These are phyloP conservation scores for Rhododendron ferrugineum DNA, from an alignment of 148 eudicot species.

Conservation along the genomic window DNA sequence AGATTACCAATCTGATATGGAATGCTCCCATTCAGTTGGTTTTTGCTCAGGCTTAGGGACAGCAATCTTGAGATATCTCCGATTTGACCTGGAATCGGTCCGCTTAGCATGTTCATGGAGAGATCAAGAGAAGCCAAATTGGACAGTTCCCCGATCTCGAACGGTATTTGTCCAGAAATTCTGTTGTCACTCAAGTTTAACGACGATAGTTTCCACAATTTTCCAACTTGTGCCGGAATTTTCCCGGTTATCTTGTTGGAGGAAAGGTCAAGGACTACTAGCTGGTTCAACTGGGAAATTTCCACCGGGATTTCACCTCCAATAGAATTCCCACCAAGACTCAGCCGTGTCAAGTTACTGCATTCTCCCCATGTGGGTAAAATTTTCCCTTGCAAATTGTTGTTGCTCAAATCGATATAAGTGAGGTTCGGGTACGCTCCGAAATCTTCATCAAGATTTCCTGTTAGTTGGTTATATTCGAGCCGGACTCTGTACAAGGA, in stretches of 20 bases:
- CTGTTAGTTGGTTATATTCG: neutral
- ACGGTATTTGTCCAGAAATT: slow-evolving; percentile 15
- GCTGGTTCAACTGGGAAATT: neutral
- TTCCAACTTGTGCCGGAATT: neutral
- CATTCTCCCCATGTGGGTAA: neutral
- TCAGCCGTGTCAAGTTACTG: neutral
- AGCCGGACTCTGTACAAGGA: slow-evolving; percentile 10
- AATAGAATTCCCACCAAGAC: neutral
- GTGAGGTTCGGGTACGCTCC: slow-evolving; percentile 5
- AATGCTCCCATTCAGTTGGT: slow-evolving; percentile 11
- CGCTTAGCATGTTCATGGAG: slow-evolving; percentile 17
- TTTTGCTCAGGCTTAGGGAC: slow-evolving; percentile 23
- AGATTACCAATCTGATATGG: slow-evolving; percentile 21
- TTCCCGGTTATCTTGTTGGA: neutral
- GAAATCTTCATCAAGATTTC: neutral
- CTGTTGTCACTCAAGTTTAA: slow-evolving; percentile 16
- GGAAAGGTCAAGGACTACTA: slow-evolving; percentile 1
- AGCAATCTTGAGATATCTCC: slow-evolving; percentile 7
- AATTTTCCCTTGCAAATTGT: neutral
- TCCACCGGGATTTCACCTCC: slow-evolving; percentile 3
- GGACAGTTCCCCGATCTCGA: neutral
- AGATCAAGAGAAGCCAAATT: slow-evolving; percentile 13
- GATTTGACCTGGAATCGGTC: slow-evolving; percentile 18
- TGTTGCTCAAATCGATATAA: neutral
- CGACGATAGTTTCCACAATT: neutral